Base-by-base conservation (phyloP, 768 basidiomycete species). In the Guyanaporus albipodus region DNA sequence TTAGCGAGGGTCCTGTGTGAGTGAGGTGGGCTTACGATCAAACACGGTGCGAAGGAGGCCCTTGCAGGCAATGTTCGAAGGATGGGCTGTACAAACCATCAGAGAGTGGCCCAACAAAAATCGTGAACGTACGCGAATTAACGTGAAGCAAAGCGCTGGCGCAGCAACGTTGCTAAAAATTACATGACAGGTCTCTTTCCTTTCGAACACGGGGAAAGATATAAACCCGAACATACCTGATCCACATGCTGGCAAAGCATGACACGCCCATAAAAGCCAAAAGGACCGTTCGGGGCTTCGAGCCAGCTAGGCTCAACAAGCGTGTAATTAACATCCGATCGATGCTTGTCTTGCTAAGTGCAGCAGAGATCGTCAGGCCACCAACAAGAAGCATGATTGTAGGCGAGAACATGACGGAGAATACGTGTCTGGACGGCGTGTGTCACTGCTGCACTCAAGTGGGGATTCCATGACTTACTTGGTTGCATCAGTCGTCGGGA, bases 221-320 rank as follows among this genome's bases (percentile, higher is more conserved):
- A 35, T 26, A 23, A n/a, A 32, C 22, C 6, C 9, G n/a, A 40
- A 53, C 68, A 36, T 45, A 85, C 87, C 87, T 93, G 59, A 99
- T 98, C 96, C 93, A 98, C 95, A 98, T 99, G 67, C 90, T 93
- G 4, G 94, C 92, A 63, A 99, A 99, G 61, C 93, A 97, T 2
- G 93, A 87, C 15, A 99, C 93, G 35, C 74, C 82, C 96, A 98
- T 98, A 65, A 97, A 90, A 0, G 91, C 85, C 36, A 99, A 77
- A 8, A 99, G 72, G 4, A 99, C 94, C 0, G 78, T 85, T 50
- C 80, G 83, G 2, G 95, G 96, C 44, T 77, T 77, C 10, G 91
- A 85, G 5, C 96, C 95, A 7, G 96, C 96, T 41, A 97, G 74
- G 59, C 83, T 86, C 42, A 99, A 77, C 33, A 98, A 83, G 23